Base-by-base conservation (phyloP, 495 filamentous ascomycete genomes). In the Xylaria venustula region DNA sequence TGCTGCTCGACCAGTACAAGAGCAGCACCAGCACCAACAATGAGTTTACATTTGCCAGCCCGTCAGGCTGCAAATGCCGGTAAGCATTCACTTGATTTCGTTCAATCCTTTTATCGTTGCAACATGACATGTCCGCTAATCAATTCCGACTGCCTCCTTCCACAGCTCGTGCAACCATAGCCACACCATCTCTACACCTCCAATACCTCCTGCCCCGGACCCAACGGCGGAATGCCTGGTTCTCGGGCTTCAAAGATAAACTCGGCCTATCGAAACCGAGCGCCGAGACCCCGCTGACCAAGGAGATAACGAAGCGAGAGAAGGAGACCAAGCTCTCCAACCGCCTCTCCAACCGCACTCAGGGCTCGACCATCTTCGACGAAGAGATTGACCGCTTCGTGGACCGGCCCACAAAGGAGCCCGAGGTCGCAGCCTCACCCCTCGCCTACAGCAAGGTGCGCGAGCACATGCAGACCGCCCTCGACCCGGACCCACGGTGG, bases 401-500 rank as follows among this genome's bases (percentile, higher is more conserved):
- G 50, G 45, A 53, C 30, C 8, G 22, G 17, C 28, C 48, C 9
- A 17, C 56, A 25, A 49, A 53, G 7, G 37, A 9, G 12, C 41
- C 54, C 41, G 48, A 60, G 3, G 17, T 36, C n/a, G 40, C 32
- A 17, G 0, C 34, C 45, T 55, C 58, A 42, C 67, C 66, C 0
- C 58, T 67, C 12, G 11, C 2, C 25, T 26, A 26, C 23, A 61
- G 46, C 44, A 50, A 30, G 69, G 77, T 78, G 34, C 64, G 78
- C 42, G 71, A 72, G 26, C 76, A 78, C 65, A 80, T 88, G 74
- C 79, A 79, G 51, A 67, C 78, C 25, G 85, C 79, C 12, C 71
- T 89, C 50, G 86, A 94, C 72, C 92, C 92, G 15, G 81, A 87
- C 62, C 90, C 91, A 14, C 66, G 74, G 26, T 74, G 74, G 20